Percentiles rank a stretch among this genome's conserved stretches.
These are phyloP conservation scores for Crucihimalaya himalaica DNA, from an alignment of 345 rosid species.

Conservation along the genomic window DNA sequence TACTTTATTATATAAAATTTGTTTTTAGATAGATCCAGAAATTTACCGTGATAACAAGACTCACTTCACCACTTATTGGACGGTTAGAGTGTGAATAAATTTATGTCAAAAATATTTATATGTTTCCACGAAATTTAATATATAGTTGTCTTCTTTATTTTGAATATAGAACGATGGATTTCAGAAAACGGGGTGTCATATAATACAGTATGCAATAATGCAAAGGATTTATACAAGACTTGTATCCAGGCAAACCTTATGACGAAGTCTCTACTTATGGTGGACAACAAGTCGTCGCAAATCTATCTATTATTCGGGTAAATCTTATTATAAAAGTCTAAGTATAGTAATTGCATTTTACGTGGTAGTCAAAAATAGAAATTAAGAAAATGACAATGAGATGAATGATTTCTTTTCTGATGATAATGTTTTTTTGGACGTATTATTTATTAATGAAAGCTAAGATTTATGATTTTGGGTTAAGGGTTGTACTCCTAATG, in stretches of 20 bases:
- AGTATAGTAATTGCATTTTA: neutral
- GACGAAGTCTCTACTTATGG: constrained; percentile 6
- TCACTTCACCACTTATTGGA: constrained; percentile 12
- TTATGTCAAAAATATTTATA: neutral
- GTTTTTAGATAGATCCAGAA: constrained; percentile 6
- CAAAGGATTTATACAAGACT: constrained; percentile 8
- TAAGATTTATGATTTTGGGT: too few relatives aligned
- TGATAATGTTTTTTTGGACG: too few relatives aligned
- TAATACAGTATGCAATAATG: neutral
- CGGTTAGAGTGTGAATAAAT: neutral
- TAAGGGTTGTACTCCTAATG: too few relatives aligned
- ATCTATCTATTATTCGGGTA: constrained; percentile 7
- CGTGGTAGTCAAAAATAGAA: neutral
- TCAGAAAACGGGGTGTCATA: neutral
- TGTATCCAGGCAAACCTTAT: constrained; percentile 9
- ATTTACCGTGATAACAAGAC: neutral
- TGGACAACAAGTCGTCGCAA: neutral
- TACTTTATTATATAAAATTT: too few relatives aligned
- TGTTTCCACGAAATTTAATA: neutral
- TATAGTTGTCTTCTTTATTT: neutral
- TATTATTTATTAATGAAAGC: too few relatives aligned
- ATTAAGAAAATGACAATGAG: neutral
- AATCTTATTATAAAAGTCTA: neutral
- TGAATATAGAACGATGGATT: constrained; percentile 8
- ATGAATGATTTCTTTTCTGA: too few relatives aligned